Conservation (phyloP, 345 rosid genomes). For the Salix caprea region DNA sequence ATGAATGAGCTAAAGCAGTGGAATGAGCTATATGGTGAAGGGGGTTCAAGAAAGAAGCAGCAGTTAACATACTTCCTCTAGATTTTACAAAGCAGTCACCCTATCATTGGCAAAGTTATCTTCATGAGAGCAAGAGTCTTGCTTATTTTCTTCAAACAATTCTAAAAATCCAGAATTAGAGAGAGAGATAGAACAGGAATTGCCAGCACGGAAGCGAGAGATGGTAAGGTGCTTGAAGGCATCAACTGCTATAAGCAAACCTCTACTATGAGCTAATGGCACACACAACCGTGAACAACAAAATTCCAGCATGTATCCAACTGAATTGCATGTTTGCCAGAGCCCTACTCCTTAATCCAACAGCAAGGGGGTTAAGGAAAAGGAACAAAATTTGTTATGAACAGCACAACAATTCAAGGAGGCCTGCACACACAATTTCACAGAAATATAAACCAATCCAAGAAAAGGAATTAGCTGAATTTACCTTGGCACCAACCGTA, state of each 20-base stretch:
- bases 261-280: too few relatives aligned
- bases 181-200: too few relatives aligned
- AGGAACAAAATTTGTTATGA: background rate
- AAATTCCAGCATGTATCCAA: conserved; percentile 66
- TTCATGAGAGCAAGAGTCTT: too few relatives aligned
- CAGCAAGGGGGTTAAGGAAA: conserved; percentile 34
- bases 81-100: conserved; percentile 8
- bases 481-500: conserved; percentile 25
- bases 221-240: too few relatives aligned
- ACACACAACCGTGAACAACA: too few relatives aligned
- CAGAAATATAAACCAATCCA: conserved; percentile 93
- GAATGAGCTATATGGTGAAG: conserved; percentile 89
- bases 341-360: conserved; percentile 65
- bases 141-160: too few relatives aligned
- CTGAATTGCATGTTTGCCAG: conserved; percentile 88
- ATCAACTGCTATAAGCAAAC: too few relatives aligned
- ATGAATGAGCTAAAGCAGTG: conserved; percentile 85
- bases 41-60: conserved; percentile 86
- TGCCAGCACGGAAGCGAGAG: too few relatives aligned
- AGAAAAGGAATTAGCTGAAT: conserved; percentile 22
- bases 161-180: too few relatives aligned
- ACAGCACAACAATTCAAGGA: background rate
- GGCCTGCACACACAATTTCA: conserved; percentile 23
- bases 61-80: conserved; percentile 82
- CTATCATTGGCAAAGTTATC: background rate